A percentile compares a stretch with the other conserved stretches of the same genome.
phyloP scores from a whole-genome alignment of 139 green algal genomes.

The Raphidocelis subcapitata region DNA sequence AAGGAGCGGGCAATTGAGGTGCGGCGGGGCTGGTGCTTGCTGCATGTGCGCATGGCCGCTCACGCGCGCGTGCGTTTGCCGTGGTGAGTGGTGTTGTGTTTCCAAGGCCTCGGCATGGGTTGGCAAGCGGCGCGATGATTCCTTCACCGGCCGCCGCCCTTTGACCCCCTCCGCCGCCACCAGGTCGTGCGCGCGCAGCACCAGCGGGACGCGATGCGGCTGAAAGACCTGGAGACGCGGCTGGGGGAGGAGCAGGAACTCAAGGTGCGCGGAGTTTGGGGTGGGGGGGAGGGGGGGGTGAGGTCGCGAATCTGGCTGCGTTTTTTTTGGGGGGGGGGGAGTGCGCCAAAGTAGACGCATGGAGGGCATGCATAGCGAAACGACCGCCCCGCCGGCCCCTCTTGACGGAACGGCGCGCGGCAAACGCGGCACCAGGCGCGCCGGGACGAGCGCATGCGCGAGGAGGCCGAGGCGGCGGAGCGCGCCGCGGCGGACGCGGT shows the following conservation, averaged over 20 bases:
- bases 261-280: no score
- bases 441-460: background rate
- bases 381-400: background rate
- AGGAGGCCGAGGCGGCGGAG: conserved; percentile 28
- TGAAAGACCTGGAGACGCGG: conserved; percentile 11
- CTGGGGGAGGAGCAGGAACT: conserved; percentile 12
- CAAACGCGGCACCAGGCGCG: conserved; percentile 15
- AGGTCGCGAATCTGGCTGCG: no score
- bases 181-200: conserved; percentile 14
- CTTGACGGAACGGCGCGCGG: conserved; percentile 20
- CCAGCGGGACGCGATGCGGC: conserved; percentile 4
- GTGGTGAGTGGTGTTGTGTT: background rate
- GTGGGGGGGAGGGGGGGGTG: no score
- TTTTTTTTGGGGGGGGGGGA: no score
- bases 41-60: no score
- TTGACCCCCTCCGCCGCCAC: background rate
- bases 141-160: no score
- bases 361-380: no score
- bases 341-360: no score
- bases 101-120: background rate
- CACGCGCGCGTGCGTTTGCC: background rate
- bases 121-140: background rate
- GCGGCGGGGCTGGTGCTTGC: background rate
- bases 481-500: conserved; percentile 2
- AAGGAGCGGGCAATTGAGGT: conserved; percentile 22